Conservation (phyloP, 495 filamentous ascomycete species). For the Aspergillus sparsus region DNA sequence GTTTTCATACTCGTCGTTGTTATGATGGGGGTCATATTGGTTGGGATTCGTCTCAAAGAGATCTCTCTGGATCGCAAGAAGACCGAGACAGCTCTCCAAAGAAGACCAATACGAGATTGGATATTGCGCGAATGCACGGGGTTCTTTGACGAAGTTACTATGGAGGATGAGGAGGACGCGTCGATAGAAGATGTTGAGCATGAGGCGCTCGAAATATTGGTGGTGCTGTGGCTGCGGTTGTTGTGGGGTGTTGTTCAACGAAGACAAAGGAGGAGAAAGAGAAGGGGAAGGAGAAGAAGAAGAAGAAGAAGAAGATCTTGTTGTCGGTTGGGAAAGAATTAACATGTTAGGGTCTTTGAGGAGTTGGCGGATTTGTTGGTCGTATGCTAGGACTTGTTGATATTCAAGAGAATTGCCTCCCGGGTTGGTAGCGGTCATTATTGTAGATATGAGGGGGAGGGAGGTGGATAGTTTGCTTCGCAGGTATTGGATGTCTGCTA, state of each 20-base stretch:
- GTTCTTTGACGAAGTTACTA: not conserved
- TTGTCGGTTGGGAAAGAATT: not conserved
- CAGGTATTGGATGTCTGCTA: not conserved
- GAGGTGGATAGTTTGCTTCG: not conserved
- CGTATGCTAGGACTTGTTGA: not conserved
- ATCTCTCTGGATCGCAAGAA: constrained; percentile 1
- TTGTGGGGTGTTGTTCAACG: too few species aligned
- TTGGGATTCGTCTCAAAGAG: not conserved
- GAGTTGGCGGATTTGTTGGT: not conserved
- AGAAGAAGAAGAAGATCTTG: too few species aligned
- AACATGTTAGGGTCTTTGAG: constrained; percentile 5
- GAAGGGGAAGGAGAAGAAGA: too few species aligned
- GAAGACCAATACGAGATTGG: constrained; percentile 11
- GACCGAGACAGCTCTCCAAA: constrained; percentile 2
- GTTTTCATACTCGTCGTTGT: too few species aligned
- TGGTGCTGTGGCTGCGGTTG: not conserved
- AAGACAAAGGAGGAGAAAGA: too few species aligned
- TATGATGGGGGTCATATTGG: too few species aligned
- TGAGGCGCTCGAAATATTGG: not conserved
- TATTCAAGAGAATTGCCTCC: not conserved
- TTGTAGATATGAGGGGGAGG: constrained; percentile 1
- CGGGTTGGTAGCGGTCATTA: not conserved
- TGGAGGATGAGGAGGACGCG: constrained; percentile 8
- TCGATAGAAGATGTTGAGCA: constrained; percentile 8
- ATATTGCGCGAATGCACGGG: not conserved